phyloP scores from a whole-genome alignment of 1,284 basidiomycete species.

The Tylopilus sp. region DNA sequence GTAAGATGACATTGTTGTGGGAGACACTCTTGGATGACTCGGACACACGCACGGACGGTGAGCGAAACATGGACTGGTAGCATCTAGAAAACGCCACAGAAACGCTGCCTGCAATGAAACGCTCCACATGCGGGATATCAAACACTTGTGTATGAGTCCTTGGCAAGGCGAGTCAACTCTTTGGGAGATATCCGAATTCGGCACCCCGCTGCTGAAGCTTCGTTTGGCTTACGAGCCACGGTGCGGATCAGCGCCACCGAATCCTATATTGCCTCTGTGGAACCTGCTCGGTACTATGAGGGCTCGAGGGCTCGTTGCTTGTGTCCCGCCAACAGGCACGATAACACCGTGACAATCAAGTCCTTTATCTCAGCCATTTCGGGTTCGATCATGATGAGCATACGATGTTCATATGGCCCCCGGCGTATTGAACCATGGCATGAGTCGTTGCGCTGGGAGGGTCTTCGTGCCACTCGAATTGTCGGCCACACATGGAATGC shows the following conservation, averaged over 20 bases:
- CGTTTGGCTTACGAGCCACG: background rate
- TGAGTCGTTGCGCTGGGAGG: too few relatives aligned
- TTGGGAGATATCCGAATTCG: too few relatives aligned
- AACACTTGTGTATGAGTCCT: background rate
- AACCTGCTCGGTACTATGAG: background rate
- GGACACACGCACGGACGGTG: background rate
- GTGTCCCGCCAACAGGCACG: conserved; percentile 21
- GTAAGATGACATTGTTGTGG: conserved; percentile 9
- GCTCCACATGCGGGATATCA: background rate
- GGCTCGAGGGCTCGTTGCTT: conserved; percentile 3
- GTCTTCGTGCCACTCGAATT: conserved; percentile 16
- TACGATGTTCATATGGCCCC: background rate
- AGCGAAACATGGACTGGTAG: background rate
- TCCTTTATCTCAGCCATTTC: conserved; percentile 15
- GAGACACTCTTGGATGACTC: background rate
- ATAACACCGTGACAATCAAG: conserved; percentile 21
- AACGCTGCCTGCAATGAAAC: background rate
- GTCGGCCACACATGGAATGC: conserved; percentile 10
- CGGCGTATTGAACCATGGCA: too few relatives aligned
- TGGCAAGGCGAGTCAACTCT: too few relatives aligned
- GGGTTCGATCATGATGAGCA: conserved; percentile 10
- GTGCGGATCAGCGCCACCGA: background rate
- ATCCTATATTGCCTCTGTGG: background rate
- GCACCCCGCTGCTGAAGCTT: background rate
- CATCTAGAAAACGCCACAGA: background rate